Conservation (phyloP, 352 stramenopile genomes). For the Globisporangium megalacanthum region DNA sequence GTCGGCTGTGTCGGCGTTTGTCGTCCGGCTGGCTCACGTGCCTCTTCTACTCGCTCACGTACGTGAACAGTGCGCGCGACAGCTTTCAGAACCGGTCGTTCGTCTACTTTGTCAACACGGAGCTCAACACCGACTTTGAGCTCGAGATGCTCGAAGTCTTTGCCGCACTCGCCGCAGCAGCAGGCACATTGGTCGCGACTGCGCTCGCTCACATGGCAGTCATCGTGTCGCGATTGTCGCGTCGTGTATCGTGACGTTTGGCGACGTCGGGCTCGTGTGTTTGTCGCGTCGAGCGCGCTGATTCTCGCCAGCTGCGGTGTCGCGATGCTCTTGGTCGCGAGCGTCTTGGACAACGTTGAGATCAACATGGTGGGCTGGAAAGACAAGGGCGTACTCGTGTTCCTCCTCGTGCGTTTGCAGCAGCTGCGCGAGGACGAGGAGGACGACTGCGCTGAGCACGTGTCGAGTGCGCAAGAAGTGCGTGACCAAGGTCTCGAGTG, state of each 20-base stretch:
- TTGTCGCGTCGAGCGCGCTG: slow-evolving; percentile 56
- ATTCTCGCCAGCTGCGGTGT: slow-evolving; percentile 70
- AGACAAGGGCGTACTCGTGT: slow-evolving; percentile 81
- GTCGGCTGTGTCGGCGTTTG: slow-evolving; percentile 65
- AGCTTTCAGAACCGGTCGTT: slow-evolving; percentile 86
- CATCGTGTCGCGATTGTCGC: slow-evolving; percentile 59
- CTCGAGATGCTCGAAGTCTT: slow-evolving; percentile 71
- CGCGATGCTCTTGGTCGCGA: slow-evolving; percentile 71
- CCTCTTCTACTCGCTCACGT: slow-evolving; percentile 77
- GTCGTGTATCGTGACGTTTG: slow-evolving; percentile 55
- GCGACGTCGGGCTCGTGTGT: slow-evolving; percentile 65
- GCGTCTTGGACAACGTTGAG: slow-evolving; percentile 86
- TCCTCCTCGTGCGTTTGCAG: slow-evolving; percentile 59
- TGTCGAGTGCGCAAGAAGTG: too few relatives aligned
- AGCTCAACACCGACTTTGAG: slow-evolving; percentile 37
- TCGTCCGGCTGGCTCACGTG: slow-evolving; percentile 78
- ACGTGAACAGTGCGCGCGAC: slow-evolving; percentile 64
- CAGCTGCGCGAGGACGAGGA: too few relatives aligned
- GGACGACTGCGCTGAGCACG: too few relatives aligned
- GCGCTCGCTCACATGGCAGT: slow-evolving; percentile 46
- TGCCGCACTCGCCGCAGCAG: slow-evolving; percentile 41
- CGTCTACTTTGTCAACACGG: slow-evolving; percentile 69
- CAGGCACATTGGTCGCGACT: slow-evolving; percentile 45
- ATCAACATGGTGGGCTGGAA: slow-evolving; percentile 85
- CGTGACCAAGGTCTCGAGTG: too few relatives aligned